Evolutionary conservation across 768 basidiomycete genomes (phyloP), one percentile per base, ranked within the genome.

Genomic region (Podaxis rugospora): DNA sequence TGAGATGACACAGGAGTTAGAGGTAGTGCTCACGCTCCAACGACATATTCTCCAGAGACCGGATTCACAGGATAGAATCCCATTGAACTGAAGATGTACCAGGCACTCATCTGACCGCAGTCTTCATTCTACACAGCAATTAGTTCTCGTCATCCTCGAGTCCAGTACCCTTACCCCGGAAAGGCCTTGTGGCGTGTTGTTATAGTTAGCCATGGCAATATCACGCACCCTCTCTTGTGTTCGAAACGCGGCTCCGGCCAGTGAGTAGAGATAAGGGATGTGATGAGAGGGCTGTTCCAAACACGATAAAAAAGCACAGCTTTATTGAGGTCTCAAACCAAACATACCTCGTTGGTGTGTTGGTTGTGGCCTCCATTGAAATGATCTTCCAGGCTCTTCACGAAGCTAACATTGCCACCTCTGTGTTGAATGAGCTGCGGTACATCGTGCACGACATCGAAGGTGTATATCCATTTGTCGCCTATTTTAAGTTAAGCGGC

Each of bases 81-180:
- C 71, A 94, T 78, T 0, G 90, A 84, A 53, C 84, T 87, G 74
- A 92, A 93, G 13, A 93, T 79, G 66, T 87, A 93, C 92, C 92
- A 93, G 0, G 91, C 89, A 66, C 88, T 90, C 92, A 93, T 93
- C 69, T 94, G 92, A 1, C 92, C 91, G 64, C 91, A 93, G 68
- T 94, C 92, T 69, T 94, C 92, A 66, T 93, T 94, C 88, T 92
- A 62, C 25, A 57, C 9, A 57, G 6, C 5, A 54, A 42, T 51
- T 28, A 55, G 44, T 10, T 27, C 46, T 47, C 7, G 49, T 37
- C 32, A 49, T 23, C 23, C 21, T 18, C 7, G 23, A 42, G 51
- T 32, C 11, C 16, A 25, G 50, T 32, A 39, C 23, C 71, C 81
- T 21, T 66, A 89, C 89, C 13, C 90, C 90, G 2, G 89, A 84